Evolutionary conservation across 2,329 filamentous ascomycete genomes (phyloP).

Genomic region (Penicillium italicum): DNA sequence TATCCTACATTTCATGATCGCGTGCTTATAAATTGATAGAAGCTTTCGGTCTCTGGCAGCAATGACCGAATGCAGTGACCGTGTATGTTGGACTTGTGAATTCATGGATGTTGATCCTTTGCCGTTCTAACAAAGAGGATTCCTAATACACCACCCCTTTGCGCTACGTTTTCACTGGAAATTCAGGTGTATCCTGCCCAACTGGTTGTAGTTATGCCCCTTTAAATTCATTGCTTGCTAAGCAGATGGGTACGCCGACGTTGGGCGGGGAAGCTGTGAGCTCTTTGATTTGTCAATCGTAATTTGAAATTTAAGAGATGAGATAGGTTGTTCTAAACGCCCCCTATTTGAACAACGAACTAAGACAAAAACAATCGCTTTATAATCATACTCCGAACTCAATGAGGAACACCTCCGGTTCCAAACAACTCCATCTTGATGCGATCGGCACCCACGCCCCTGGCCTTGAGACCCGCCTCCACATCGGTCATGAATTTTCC

Average conservation of each 20-base stretch:
- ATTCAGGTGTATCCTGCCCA: background rate
- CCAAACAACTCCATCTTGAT: slow-evolving; percentile 67
- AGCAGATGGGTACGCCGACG: background rate
- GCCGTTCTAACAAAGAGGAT: background rate
- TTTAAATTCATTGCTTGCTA: background rate
- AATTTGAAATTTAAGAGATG: slow-evolving; percentile 1
- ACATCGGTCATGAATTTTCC: slow-evolving; percentile 64
- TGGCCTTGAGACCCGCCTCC: slow-evolving; percentile 50
- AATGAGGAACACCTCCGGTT: slow-evolving; percentile 47
- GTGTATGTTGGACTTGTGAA: background rate
- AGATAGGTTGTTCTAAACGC: slow-evolving; percentile 2
- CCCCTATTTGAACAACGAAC: background rate
- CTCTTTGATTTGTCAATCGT: slow-evolving; percentile 1
- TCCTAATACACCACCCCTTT: background rate
- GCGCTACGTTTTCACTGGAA: background rate
- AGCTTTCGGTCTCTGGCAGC: background rate
- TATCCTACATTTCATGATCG: background rate
- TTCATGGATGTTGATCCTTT: background rate
- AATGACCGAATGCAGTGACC: background rate
- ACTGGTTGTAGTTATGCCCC: background rate
- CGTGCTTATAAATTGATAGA: background rate
- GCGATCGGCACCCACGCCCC: slow-evolving; percentile 57
- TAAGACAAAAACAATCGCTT: background rate
- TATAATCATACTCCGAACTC: background rate
- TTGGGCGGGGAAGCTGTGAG: background rate